phyloP scores from a whole-genome alignment of 345 rosid species.

The Lepidium africanum region DNA sequence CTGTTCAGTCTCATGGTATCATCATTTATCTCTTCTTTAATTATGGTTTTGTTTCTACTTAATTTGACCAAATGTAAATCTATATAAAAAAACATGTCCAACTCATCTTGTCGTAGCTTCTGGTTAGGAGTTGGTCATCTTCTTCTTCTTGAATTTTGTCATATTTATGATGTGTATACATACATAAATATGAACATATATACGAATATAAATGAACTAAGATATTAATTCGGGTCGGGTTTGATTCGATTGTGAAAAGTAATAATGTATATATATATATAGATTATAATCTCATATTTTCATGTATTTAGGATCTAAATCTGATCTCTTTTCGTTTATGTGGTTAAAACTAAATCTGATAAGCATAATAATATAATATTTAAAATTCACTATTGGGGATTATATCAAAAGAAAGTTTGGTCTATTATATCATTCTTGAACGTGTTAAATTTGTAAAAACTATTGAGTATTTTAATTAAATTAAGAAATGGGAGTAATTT shows the following conservation, averaged over 20 bases:
- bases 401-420: background rate
- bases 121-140: conserved; percentile 5
- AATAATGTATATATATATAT: too few relatives aligned
- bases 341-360: background rate
- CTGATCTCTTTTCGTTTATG: background rate
- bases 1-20: conserved; percentile 30
- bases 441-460: background rate
- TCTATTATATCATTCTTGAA: background rate
- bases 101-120: background rate
- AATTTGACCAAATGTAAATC: background rate
- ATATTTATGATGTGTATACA: background rate
- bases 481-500: background rate
- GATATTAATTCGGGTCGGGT: too few relatives aligned
- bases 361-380: background rate
- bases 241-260: too few relatives aligned
- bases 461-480: background rate
- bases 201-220: too few relatives aligned
- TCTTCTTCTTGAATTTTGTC: background rate
- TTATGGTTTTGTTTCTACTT: background rate
- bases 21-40: background rate
- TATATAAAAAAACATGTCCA: background rate
- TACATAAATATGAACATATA: background rate
- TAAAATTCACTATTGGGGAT: background rate
- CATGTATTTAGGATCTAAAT: conserved; percentile 15
- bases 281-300: background rate